Evolutionary conservation across 1,284 basidiomycete species (phyloP).

Genomic region (Trametes pubescens): DNA sequence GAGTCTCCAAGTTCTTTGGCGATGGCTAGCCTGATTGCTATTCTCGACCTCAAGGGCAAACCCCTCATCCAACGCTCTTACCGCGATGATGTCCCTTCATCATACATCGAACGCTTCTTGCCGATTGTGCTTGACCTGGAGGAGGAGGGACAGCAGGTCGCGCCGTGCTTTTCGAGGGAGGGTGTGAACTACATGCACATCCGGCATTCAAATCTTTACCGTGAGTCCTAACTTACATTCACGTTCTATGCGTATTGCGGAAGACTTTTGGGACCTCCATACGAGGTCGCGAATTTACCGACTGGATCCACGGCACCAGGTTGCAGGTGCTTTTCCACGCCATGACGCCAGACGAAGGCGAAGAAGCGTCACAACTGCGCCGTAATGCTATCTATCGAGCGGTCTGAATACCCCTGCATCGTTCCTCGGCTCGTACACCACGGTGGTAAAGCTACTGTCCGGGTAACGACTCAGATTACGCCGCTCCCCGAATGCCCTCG

Average conservation of each 20-base stretch:
- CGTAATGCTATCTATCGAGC: too few relatives aligned
- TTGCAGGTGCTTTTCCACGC: background rate
- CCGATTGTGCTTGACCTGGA: conserved; percentile 96
- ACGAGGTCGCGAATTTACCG: too few relatives aligned
- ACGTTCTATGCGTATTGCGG: too few relatives aligned
- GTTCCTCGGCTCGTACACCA: too few relatives aligned
- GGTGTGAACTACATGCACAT: conserved; percentile 99
- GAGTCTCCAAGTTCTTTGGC: background rate
- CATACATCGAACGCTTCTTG: conserved; percentile 93
- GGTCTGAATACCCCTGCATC: too few relatives aligned
- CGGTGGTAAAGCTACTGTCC: too few relatives aligned
- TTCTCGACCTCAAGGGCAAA: conserved; percentile 98
- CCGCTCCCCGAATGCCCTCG: too few relatives aligned
- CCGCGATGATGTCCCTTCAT: conserved; percentile 92
- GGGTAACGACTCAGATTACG: too few relatives aligned
- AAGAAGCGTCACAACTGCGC: too few relatives aligned
- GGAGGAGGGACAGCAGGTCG: conserved; percentile 94
- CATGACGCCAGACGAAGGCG: background rate
- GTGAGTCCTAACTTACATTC: conserved; percentile 64
- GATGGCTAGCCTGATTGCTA: conserved; percentile 84
- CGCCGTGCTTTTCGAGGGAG: conserved; percentile 94
- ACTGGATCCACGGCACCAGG: background rate
- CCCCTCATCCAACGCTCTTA: conserved; percentile 98
- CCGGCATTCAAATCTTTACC: conserved; percentile 96
- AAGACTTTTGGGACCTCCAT: too few relatives aligned